Evolutionary conservation across 2,329 filamentous ascomycete genomes (phyloP), one percentile per base, ranked within the genome.

Genomic region (Xylariaceae sp.): DNA sequence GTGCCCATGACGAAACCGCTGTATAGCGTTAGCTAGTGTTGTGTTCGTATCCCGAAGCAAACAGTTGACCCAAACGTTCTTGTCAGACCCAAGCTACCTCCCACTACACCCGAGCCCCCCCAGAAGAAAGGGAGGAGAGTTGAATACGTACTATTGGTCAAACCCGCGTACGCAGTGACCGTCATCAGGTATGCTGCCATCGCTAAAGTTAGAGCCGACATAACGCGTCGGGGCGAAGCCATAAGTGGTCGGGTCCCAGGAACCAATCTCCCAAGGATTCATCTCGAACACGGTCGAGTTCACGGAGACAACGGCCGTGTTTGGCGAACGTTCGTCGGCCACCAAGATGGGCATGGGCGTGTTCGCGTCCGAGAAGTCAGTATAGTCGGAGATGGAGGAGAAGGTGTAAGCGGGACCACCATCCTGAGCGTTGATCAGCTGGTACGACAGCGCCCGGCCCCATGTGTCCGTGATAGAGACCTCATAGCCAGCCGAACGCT

Each of bases 1-100:
- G 89, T 95, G 38, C 89, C 89, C 79, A 95, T 89, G 19, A 95
- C 71, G 57, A 79, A 95, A 6, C 87, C 87, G 18, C n/a, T n/a
- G n/a, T n/a, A n/a, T 78, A 77, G n/a, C n/a, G n/a, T n/a, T n/a
- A n/a, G n/a, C n/a, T n/a, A n/a, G n/a, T n/a, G n/a, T n/a, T n/a
- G n/a, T n/a, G n/a, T n/a, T n/a, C n/a, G n/a, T n/a, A n/a, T n/a
- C n/a, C n/a, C n/a, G n/a, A n/a, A n/a, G n/a, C n/a, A n/a, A n/a
- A n/a, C n/a, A n/a, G n/a, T n/a, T n/a, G n/a, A n/a, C n/a, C n/a
- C n/a, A n/a, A n/a, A n/a, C n/a, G n/a, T n/a, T n/a, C n/a, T n/a
- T n/a, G n/a, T n/a, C n/a, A n/a, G n/a, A n/a, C n/a, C n/a, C n/a
- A n/a, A n/a, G n/a, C n/a, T n/a, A n/a, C n/a, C n/a, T n/a, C n/a